phyloP scores from a whole-genome alignment of 768 basidiomycete species.

The Xerocomellus chrysenteron region DNA sequence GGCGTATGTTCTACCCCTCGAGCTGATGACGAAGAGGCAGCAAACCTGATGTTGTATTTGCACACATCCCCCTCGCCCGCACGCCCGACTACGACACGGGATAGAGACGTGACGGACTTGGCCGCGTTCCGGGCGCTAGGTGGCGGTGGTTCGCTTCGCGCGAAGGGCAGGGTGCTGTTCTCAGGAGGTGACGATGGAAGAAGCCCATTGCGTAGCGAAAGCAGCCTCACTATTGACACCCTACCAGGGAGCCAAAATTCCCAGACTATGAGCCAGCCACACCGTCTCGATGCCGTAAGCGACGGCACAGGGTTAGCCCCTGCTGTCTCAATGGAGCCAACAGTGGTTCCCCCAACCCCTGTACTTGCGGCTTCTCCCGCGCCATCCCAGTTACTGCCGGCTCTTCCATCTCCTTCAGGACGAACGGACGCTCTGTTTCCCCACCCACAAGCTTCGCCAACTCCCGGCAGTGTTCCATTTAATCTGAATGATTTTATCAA shows the following conservation, averaged over 20 bases:
- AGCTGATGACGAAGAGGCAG: slow-evolving; percentile 74
- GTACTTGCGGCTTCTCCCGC: slow-evolving; percentile 24
- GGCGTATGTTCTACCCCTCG: slow-evolving; percentile 46
- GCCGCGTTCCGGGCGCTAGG: slow-evolving; percentile 58
- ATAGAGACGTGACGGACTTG: slow-evolving; percentile 48
- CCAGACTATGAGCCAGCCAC: slow-evolving; percentile 20
- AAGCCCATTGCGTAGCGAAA: slow-evolving; percentile 29
- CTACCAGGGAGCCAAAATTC: slow-evolving; percentile 28
- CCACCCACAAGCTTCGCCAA: slow-evolving; percentile 37
- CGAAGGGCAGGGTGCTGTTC: slow-evolving; percentile 73
- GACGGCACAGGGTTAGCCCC: slow-evolving; percentile 21
- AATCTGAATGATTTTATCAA: slow-evolving; percentile 74
- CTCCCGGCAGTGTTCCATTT: slow-evolving; percentile 44
- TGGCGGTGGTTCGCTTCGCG: slow-evolving; percentile 45
- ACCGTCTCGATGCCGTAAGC: slow-evolving; percentile 16
- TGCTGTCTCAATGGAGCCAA: slow-evolving; percentile 31
- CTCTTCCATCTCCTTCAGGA: slow-evolving; percentile 26
- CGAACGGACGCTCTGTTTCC: slow-evolving; percentile 18
- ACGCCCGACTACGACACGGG: slow-evolving; percentile 50
- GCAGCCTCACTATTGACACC: slow-evolving; percentile 23
- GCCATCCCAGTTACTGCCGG: slow-evolving; percentile 25
- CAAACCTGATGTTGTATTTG: slow-evolving; percentile 82
- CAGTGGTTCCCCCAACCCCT: slow-evolving; percentile 35
- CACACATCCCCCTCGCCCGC: slow-evolving; percentile 84
- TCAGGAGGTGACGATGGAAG: slow-evolving; percentile 39